Percentiles rank a stretch among this genome's conserved stretches.
phyloP scores from a whole-genome alignment of 495 filamentous ascomycete species.

The Penicillium parvum region DNA sequence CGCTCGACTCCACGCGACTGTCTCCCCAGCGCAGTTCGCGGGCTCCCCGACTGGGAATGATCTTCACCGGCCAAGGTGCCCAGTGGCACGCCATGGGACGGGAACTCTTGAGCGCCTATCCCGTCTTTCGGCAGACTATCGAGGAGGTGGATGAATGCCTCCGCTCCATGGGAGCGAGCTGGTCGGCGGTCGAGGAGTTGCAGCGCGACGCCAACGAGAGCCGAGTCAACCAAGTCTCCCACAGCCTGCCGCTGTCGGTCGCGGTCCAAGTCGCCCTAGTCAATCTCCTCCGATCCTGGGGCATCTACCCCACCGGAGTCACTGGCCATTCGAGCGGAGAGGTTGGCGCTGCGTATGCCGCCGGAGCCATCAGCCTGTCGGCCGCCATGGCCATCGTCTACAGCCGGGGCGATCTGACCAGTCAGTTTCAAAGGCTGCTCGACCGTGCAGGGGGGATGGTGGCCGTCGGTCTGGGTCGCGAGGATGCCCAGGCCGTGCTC shows the following conservation, averaged over 20 bases:
- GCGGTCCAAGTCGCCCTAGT: conserved; percentile 2
- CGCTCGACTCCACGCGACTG: not conserved
- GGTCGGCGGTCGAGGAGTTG: conserved; percentile 4
- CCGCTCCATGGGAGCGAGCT: not conserved
- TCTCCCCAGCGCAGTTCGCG: not conserved
- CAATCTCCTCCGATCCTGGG: not conserved
- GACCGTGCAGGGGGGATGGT: not conserved
- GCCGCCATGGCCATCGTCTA: not conserved
- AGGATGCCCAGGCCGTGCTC: not conserved
- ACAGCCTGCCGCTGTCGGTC: conserved; percentile 3
- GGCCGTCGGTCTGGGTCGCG: not conserved
- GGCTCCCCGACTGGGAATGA: not conserved
- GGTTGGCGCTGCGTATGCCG: conserved; percentile 3
- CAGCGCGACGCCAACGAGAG: not conserved
- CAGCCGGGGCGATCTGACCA: no score
- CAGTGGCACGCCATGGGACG: conserved; percentile 10
- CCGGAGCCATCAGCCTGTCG: not conserved
- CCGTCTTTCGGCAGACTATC: conserved; percentile 2
- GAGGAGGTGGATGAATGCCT: not conserved
- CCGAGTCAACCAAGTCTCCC: conserved; percentile 15
- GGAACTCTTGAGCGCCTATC: not conserved
- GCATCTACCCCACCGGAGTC: not conserved
- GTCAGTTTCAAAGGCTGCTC: not conserved
- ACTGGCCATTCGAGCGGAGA: conserved; percentile 1
- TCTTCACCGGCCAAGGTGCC: conserved; percentile 9